A percentile compares a stretch with the other conserved stretches of the same genome.
These are phyloP conservation scores for Kazachstania taianensis DNA, from an alignment of 805 yeast genomes.

Conservation along the genomic window DNA sequence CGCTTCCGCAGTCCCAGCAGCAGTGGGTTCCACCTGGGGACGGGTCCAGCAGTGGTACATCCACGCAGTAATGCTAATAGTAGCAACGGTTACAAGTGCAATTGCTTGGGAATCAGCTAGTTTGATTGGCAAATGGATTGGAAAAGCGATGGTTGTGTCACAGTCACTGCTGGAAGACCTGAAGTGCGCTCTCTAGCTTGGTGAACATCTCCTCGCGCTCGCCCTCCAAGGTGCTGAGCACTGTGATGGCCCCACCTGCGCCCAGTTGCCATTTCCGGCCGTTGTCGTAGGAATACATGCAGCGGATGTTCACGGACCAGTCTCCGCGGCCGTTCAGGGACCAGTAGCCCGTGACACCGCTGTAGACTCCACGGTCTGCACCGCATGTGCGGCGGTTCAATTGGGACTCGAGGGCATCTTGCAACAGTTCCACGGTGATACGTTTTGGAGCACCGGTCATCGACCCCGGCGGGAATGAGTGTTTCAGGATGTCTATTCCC, in stretches of 20 bases:
- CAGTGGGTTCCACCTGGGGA: too few relatives aligned
- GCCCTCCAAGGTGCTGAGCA: constrained; percentile 66
- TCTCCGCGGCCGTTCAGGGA: constrained; percentile 77
- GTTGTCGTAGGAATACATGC: constrained; percentile 55
- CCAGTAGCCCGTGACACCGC: constrained; percentile 96
- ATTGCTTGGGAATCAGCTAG: too few relatives aligned
- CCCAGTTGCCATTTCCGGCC: constrained; percentile 69
- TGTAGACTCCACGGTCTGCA: constrained; percentile 63
- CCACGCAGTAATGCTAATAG: too few relatives aligned
- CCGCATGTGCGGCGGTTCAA: constrained; percentile 26
- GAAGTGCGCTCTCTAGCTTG: constrained; percentile 72
- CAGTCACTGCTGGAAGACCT: constrained; percentile 37
- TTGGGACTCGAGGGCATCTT: constrained; percentile 29
- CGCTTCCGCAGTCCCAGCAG: too few relatives aligned
- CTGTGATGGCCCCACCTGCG: constrained; percentile 97
- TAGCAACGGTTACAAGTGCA: too few relatives aligned
- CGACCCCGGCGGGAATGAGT: constrained; percentile 92
- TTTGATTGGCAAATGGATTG: too few relatives aligned
- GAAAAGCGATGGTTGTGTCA: too few relatives aligned
- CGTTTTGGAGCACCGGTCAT: constrained; percentile 99
- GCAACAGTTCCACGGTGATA: constrained; percentile 77
- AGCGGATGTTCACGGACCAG: constrained; percentile 92
- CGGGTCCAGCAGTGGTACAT: too few relatives aligned
- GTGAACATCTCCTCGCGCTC: constrained; percentile 90
- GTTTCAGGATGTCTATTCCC: constrained; percentile 72